phyloP scores from a whole-genome alignment of 148 eudicot genomes.

The Vaccinium darrowii region DNA sequence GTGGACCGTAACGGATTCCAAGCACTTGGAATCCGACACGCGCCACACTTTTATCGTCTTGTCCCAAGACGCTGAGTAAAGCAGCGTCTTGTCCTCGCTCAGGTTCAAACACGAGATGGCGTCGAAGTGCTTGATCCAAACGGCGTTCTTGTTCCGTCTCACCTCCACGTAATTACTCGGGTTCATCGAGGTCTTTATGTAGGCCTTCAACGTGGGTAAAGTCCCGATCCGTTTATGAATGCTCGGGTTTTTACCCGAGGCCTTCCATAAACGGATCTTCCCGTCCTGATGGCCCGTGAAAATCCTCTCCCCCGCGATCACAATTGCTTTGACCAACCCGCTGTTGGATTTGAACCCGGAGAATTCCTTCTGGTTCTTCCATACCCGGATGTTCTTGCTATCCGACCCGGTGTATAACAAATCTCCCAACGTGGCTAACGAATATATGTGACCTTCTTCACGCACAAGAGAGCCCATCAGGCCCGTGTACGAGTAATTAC shows the following conservation, averaged over 20 bases:
- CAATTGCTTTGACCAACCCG: constrained; percentile 73
- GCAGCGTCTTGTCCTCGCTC: constrained; percentile 47
- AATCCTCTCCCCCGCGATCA: constrained; percentile 51
- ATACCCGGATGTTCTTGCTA: constrained; percentile 75
- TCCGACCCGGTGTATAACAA: constrained; percentile 78
- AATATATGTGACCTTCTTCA: constrained; percentile 83
- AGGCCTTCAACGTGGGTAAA: constrained; percentile 59
- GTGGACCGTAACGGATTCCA: constrained; percentile 65
- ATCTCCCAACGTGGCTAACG: constrained; percentile 67
- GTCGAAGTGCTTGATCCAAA: constrained; percentile 65
- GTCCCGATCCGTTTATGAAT: constrained; percentile 62
- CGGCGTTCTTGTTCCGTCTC: constrained; percentile 31
- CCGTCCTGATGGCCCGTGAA: constrained; percentile 89
- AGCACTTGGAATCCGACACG: constrained; percentile 52
- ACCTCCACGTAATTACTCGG: constrained; percentile 59
- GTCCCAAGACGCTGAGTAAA: constrained; percentile 78
- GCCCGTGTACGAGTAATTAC: constrained; percentile 40
- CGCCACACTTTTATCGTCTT: constrained; percentile 65
- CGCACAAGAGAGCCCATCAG: constrained; percentile 77
- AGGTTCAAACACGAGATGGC: constrained; percentile 67
- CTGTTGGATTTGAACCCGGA: constrained; percentile 78
- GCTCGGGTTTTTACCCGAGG: constrained; percentile 48
- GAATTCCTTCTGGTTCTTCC: constrained; percentile 75
- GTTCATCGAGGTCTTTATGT: constrained; percentile 51
- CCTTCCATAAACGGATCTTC: constrained; percentile 72